Evolutionary conservation across 1,284 basidiomycete species (phyloP).

Genomic region (Fomitopsis betulina): DNA sequence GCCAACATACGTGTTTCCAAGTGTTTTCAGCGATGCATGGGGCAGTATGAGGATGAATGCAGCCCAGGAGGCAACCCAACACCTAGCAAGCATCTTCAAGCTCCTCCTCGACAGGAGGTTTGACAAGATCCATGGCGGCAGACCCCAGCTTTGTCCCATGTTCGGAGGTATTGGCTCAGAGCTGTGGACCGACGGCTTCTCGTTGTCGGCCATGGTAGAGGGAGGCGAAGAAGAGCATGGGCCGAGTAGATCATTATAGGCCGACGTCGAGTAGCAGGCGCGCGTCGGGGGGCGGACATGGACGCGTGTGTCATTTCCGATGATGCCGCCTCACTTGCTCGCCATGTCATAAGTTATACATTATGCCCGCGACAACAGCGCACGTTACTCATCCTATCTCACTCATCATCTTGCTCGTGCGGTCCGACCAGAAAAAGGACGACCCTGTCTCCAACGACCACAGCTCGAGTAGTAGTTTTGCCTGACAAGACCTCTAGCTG

Average conservation of each 20-base stretch:
- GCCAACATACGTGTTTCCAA: conserved; percentile 30
- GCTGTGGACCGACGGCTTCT: not conserved
- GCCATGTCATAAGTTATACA: too few species aligned
- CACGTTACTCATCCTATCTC: too few species aligned
- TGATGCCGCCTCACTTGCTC: too few species aligned
- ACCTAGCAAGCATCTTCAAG: conserved; percentile 26
- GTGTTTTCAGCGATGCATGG: conserved; percentile 21
- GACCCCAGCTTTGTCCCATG: conserved; percentile 6
- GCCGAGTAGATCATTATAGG: not conserved
- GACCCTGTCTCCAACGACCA: too few species aligned
- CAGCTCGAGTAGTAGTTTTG: too few species aligned
- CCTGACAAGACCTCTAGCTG: too few species aligned
- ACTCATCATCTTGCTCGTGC: too few species aligned
- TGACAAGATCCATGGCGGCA: conserved; percentile 28
- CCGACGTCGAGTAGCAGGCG: not conserved
- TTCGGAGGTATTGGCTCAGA: not conserved
- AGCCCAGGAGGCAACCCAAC: conserved; percentile 29
- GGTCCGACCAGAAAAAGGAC: too few species aligned
- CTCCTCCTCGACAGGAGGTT: conserved; percentile 26
- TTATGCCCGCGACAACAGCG: too few species aligned
- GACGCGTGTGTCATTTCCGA: not conserved
- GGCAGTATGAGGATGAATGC: conserved; percentile 28
- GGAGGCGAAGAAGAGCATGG: not conserved
- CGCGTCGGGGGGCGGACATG: not conserved
- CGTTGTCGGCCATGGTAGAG: not conserved